These are phyloP conservation scores for Exsudoporus floridanus DNA, from an alignment of 1,284 basidiomycete species.

Conservation along the genomic window DNA sequence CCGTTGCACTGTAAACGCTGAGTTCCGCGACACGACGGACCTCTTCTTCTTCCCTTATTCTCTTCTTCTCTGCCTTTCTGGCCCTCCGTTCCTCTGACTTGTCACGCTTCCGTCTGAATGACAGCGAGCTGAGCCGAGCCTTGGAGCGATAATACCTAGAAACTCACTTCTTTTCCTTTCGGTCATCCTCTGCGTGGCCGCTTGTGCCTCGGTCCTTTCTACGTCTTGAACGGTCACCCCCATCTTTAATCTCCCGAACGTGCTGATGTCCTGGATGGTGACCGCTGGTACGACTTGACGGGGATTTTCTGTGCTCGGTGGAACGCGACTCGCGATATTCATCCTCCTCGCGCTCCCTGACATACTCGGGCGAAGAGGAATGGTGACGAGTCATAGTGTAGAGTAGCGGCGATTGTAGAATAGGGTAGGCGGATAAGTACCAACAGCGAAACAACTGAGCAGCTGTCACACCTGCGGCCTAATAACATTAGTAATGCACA, in stretches of 20 bases:
- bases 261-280: conserved; percentile 39
- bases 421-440: no score
- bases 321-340: conserved; percentile 28
- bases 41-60: conserved; percentile 82
- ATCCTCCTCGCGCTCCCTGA: conserved; percentile 34
- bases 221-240: conserved; percentile 37
- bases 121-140: conserved; percentile 9
- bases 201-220: conserved; percentile 49
- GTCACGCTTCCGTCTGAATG: conserved; percentile 70
- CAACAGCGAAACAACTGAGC: background rate
- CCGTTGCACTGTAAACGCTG: conserved; percentile 89
- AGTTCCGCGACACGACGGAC: conserved; percentile 84
- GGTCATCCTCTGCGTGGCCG: conserved; percentile 39
- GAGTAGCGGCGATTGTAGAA: background rate
- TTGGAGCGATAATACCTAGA: background rate
- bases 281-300: conserved; percentile 44
- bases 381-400: conserved; percentile 35
- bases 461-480: background rate
- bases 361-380: conserved; percentile 49
- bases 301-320: conserved; percentile 35
- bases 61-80: conserved; percentile 79
- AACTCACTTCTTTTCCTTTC: conserved; percentile 64
- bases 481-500: background rate
- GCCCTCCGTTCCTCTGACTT: conserved; percentile 75
- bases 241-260: conserved; percentile 39